Evolutionary conservation across 2,329 filamentous ascomycete genomes (phyloP).

Genomic region (Stagonosporopsis vannaccii): DNA sequence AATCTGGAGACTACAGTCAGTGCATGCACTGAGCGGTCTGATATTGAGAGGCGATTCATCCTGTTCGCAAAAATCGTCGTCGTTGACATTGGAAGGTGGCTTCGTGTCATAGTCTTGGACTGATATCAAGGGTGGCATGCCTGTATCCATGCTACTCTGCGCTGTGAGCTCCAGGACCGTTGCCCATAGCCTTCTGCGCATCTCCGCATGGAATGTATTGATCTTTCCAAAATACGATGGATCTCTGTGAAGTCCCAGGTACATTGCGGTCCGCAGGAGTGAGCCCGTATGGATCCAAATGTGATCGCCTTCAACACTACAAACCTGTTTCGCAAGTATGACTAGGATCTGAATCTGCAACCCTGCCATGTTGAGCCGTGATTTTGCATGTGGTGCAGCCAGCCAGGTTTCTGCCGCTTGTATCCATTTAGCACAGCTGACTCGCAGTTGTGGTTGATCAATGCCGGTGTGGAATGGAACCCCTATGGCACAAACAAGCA

Average conservation of each 20-base stretch:
- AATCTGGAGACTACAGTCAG: constrained; percentile 48
- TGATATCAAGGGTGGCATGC: constrained; percentile 48
- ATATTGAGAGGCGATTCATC: constrained; percentile 27
- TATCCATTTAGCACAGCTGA: constrained; percentile 57
- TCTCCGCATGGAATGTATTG: constrained; percentile 47
- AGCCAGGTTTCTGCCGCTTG: constrained; percentile 65
- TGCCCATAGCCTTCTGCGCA: constrained; percentile 44
- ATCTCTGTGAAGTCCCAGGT: constrained; percentile 53
- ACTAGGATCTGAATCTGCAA: constrained; percentile 57
- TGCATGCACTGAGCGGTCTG: constrained; percentile 38
- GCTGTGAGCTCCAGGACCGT: constrained; percentile 47
- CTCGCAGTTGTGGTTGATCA: constrained; percentile 54
- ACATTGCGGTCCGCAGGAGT: constrained; percentile 50
- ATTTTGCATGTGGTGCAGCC: constrained; percentile 61
- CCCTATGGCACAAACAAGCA: constrained; percentile 46
- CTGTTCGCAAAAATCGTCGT: constrained; percentile 47
- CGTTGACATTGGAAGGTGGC: constrained; percentile 50
- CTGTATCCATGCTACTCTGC: constrained; percentile 48
- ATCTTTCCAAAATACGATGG: constrained; percentile 47
- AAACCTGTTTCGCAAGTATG: constrained; percentile 47
- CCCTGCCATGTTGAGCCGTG: constrained; percentile 57
- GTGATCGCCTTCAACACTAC: constrained; percentile 46
- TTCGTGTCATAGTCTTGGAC: constrained; percentile 48
- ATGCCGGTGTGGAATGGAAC: constrained; percentile 57
- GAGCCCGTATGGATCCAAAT: constrained; percentile 50